Conservation (phyloP, 1,139 yeast species). For the Taphrina betulina region DNA sequence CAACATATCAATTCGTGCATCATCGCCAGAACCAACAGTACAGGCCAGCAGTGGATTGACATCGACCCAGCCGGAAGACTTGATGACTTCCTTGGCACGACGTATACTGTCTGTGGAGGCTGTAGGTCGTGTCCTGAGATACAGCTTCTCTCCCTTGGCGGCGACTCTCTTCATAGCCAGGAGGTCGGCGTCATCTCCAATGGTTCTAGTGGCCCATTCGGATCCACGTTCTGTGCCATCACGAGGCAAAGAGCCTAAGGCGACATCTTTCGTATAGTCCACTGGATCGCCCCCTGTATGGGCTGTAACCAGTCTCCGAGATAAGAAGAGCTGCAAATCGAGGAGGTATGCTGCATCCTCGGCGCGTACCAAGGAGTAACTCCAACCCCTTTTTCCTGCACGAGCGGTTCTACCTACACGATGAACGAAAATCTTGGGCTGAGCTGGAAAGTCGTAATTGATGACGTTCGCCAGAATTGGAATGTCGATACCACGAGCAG, state of each 20-base stretch:
- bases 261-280: slow-evolving; percentile 72
- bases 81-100: slow-evolving; percentile 75
- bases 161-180: slow-evolving; percentile 68
- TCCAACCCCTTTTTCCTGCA: slow-evolving; percentile 98
- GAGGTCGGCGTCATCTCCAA: slow-evolving; percentile 69
- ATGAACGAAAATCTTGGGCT: slow-evolving; percentile 90
- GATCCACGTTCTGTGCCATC: slow-evolving; percentile 64
- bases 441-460: slow-evolving; percentile 84
- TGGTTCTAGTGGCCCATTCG: slow-evolving; percentile 66
- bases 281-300: slow-evolving; percentile 42
- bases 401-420: slow-evolving; percentile 99
- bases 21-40: slow-evolving; percentile 46
- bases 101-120: slow-evolving; percentile 84
- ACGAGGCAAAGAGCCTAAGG: slow-evolving; percentile 81
- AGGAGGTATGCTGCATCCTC: slow-evolving; percentile 83
- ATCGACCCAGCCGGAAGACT: slow-evolving; percentile 82
- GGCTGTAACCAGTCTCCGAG: slow-evolving; percentile 67
- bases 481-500: slow-evolving; percentile 99
- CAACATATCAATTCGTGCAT: slow-evolving; percentile 73
- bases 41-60: slow-evolving; percentile 57
- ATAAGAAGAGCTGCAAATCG: slow-evolving; percentile 87
- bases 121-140: slow-evolving; percentile 77
- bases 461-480: slow-evolving; percentile 93
- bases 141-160: slow-evolving; percentile 80
- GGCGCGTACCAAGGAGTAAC: slow-evolving; percentile 83